Base-by-base conservation (phyloP, 2,329 filamentous ascomycete genomes). In the Trichophyton verrucosum region DNA sequence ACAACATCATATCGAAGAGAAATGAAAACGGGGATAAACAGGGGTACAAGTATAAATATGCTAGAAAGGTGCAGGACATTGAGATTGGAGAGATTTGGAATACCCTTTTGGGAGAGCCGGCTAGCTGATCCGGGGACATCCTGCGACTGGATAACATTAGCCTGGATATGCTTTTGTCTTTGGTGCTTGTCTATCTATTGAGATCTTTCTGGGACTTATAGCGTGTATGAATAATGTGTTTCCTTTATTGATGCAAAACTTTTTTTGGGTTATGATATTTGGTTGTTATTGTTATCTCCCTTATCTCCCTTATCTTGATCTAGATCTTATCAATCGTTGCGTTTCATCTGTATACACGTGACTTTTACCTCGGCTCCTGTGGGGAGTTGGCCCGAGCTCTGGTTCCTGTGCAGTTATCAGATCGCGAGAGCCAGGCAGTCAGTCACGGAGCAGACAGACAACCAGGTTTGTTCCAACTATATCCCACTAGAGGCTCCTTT, bases 11-110 rank as follows among this genome's bases (percentile, higher is more conserved):
- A n/a, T 15, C 3, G 15, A 63, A 60, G 24, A 33, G 15, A 36
- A 57, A 17, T 15, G 42, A 40, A 27, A 46, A 33, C 3, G 44
- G 57, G 9, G 24, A 53, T 49, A 47, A 56, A 11, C 71, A 74
- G 63, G 70, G 66, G n/a, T 76, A 76, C 65, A 68, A 67, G 57
- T 76, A 76, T 61, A 74, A 74, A 61, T 72, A 74, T 65, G 68
- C 64, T 17, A 65, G 66, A 55, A 59, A 38, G 15, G 60, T 27
- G 17, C 17, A 57, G 55, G 55, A 57, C 3, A 46, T 38, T 36
- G 53, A 58, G 11, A 58, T 46, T n/a, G 20, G 36, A 17, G 36
- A 58, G 36, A 42, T 58, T 33, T 58, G 56, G 56, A n/a, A 44
- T 44, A 36, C 27, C 17, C 51, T 55, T 20, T 20, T 55, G 13